Evolutionary conservation across 2,329 filamentous ascomycete genomes (phyloP).

Genomic region (Setomelanomma holmii): DNA sequence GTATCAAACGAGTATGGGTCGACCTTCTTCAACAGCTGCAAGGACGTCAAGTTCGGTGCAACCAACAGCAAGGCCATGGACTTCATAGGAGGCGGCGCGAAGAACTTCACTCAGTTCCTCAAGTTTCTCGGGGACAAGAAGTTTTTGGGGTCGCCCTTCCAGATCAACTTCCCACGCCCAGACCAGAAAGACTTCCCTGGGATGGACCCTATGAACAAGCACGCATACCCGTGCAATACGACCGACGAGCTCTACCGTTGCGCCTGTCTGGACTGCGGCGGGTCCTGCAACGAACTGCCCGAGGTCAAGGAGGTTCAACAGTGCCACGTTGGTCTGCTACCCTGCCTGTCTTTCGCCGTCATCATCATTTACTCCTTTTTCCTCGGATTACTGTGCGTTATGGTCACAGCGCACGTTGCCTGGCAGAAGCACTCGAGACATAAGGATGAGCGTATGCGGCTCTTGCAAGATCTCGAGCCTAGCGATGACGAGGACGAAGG

Average conservation of each 20-base stretch:
- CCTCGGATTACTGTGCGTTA: conserved; percentile 70
- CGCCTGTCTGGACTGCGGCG: conserved; percentile 90
- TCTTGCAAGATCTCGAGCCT: conserved; percentile 82
- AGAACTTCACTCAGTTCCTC: conserved; percentile 84
- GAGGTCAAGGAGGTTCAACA: conserved; percentile 72
- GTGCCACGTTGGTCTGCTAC: conserved; percentile 86
- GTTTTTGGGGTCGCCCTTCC: conserved; percentile 89
- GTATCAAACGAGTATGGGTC: conserved; percentile 83
- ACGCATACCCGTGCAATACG: conserved; percentile 87
- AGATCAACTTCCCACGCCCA: conserved; percentile 86
- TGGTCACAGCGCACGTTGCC: conserved; percentile 75
- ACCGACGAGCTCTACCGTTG: conserved; percentile 85
- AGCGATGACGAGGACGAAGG: conserved; percentile 96
- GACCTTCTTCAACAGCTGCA: conserved; percentile 96
- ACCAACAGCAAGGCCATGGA: conserved; percentile 94
- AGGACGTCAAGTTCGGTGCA: conserved; percentile 97
- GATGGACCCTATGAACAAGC: conserved; percentile 77
- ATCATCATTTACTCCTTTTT: conserved; percentile 84
- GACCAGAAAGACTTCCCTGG: conserved; percentile 65
- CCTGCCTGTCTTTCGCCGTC: conserved; percentile 91
- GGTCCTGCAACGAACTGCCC: conserved; percentile 82
- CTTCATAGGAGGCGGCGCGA: conserved; percentile 93
- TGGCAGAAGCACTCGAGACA: conserved; percentile 76
- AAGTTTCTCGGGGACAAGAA: conserved; percentile 95
- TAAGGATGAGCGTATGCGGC: conserved; percentile 80